Evolutionary conservation across 495 filamentous ascomycete species (phyloP).

Genomic region (Daldinia bambusicola): DNA sequence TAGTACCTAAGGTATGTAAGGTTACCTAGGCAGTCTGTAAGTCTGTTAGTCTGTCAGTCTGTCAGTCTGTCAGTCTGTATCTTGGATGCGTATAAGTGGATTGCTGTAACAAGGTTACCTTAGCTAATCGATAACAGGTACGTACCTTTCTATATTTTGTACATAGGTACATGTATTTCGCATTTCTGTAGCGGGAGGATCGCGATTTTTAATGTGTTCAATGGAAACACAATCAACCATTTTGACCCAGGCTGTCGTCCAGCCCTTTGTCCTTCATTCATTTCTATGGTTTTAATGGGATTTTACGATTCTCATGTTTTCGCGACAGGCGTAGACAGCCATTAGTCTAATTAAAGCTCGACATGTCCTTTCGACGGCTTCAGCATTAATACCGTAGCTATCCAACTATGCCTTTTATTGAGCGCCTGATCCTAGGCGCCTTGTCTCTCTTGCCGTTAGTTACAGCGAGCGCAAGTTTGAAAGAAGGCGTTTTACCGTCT

Average conservation of each 20-base stretch:
- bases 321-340: slow-evolving; percentile 19
- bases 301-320: not conserved
- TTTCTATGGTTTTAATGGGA: not conserved
- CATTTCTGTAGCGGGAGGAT: too few relatives aligned
- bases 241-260: slow-evolving; percentile 26
- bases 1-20: too few relatives aligned
- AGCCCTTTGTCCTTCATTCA: slow-evolving; percentile 40
- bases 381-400: slow-evolving; percentile 18
- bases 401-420: slow-evolving; percentile 35
- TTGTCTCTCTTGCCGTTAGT: slow-evolving; percentile 25
- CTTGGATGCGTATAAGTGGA: too few relatives aligned
- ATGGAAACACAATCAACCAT: slow-evolving; percentile 15
- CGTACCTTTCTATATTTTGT: not conserved
- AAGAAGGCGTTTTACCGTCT: slow-evolving; percentile 52
- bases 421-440: slow-evolving; percentile 36
- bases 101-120: too few relatives aligned
- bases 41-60: too few relatives aligned
- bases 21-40: too few relatives aligned
- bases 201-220: slow-evolving; percentile 9
- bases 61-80: too few relatives aligned
- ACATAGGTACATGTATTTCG: too few relatives aligned
- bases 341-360: slow-evolving; percentile 19
- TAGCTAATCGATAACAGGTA: slow-evolving; percentile 2
- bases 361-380: slow-evolving; percentile 29
- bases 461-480: slow-evolving; percentile 31